Conservation (phyloP, 495 filamentous ascomycete genomes). For the Cercophora newfieldiana region DNA sequence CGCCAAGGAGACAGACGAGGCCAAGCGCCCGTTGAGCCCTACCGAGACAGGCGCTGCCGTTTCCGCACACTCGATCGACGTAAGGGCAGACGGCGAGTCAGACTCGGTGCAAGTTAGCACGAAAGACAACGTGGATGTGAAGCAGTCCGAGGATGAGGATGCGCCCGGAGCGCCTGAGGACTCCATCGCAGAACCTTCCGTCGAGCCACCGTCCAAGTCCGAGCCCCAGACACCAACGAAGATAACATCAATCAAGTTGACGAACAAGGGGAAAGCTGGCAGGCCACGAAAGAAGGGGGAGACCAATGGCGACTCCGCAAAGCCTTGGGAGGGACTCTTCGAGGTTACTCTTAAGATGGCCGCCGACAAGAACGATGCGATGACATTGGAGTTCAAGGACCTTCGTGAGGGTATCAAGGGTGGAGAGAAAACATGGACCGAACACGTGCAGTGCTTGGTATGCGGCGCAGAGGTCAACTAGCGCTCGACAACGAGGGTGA, state of each 20-base stretch:
- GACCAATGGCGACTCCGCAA: slow-evolving; percentile 30
- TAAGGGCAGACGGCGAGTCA: slow-evolving; percentile 39
- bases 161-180: slow-evolving; percentile 29
- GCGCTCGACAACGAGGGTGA: background rate
- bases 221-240: slow-evolving; percentile 2
- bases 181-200: slow-evolving; percentile 13
- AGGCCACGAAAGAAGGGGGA: slow-evolving; percentile 31
- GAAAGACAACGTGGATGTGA: slow-evolving; percentile 32
- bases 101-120: slow-evolving; percentile 34
- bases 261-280: slow-evolving; percentile 21
- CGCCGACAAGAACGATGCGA: slow-evolving; percentile 25
- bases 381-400: slow-evolving; percentile 44
- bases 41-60: slow-evolving; percentile 43
- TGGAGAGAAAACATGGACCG: slow-evolving; percentile 49
- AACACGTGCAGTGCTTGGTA: slow-evolving; percentile 44
- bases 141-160: slow-evolving; percentile 33
- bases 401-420: slow-evolving; percentile 41
- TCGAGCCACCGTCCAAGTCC: slow-evolving; percentile 20
- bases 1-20: slow-evolving; percentile 35
- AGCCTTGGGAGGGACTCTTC: slow-evolving; percentile 48
- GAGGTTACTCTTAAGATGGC: slow-evolving; percentile 38
- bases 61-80: slow-evolving; percentile 48
- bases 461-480: slow-evolving; percentile 43
- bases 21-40: slow-evolving; percentile 45
- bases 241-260: slow-evolving; percentile 16